Conservation (phyloP, 148 eudicot genomes). For the Dysphania ambrosioides region DNA sequence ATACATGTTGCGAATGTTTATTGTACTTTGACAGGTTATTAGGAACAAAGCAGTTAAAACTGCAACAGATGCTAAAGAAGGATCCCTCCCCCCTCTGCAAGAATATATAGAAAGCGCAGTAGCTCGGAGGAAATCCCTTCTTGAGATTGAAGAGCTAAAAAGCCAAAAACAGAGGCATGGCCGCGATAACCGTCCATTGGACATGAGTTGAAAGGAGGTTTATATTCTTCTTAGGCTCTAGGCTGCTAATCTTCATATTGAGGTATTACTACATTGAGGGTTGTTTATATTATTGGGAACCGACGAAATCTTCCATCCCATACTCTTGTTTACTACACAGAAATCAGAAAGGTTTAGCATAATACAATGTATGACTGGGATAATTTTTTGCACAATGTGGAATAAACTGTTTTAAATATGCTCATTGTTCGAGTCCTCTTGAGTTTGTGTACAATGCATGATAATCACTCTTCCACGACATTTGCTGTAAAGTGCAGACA, state of each 20-base stretch:
- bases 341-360: neutral
- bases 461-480: neutral
- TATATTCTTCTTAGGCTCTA: too few relatives aligned
- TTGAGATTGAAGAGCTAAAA: constrained; percentile 41
- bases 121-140: constrained; percentile 43
- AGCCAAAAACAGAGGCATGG: constrained; percentile 24
- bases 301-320: neutral
- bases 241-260: neutral
- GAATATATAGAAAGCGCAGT: constrained; percentile 66
- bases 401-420: too few relatives aligned
- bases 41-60: constrained; percentile 48
- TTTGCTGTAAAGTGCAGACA: constrained; percentile 3
- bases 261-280: neutral
- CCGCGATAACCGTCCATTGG: constrained; percentile 51
- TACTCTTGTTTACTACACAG: too few relatives aligned
- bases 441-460: too few relatives aligned
- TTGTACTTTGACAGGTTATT: constrained; percentile 44
- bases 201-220: constrained; percentile 35
- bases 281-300: neutral
- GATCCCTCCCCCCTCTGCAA: constrained; percentile 66
- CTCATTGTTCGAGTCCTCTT: too few relatives aligned
- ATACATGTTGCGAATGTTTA: too few relatives aligned
- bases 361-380: neutral
- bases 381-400: neutral
- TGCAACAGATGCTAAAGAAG: constrained; percentile 35